Evolutionary conservation across 2,329 filamentous ascomycete genomes (phyloP), one percentile per base, ranked within the genome.

Genomic region (Ophiostoma novo-ulmi): DNA sequence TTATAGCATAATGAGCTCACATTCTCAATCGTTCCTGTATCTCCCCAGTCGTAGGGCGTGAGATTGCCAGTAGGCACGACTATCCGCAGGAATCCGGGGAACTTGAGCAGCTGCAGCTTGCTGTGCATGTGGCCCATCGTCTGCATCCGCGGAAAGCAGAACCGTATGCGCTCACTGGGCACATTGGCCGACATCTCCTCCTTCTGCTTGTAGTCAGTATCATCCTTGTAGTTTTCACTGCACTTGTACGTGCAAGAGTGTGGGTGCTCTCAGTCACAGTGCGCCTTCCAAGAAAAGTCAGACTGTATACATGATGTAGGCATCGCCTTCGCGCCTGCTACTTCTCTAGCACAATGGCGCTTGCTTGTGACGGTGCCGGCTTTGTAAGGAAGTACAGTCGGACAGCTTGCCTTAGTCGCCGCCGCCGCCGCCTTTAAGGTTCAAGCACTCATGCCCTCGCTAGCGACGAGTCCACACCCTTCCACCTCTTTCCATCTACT

Each of bases 91-190:
- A 93, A 89, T 1, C 81, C 80, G 0, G 85, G 81, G 75, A 93
- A 92, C 75, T 93, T 94, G n/a, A 98, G 84, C 1, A 98, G 80
- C 85, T 97, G 94, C 63, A 98, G 83, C 78, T 99, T 98, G 68
- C 93, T 97, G 79, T 98, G 95, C 93, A 98, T 97, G 75, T 85
- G 89, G 35, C 89, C 90, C 6, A 86, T 82, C 1, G 88, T 86
- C 58, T 87, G 83, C 91, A 97, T 94, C 1, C 86, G 85, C 20
- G 94, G 94, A 77, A 98, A 97, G 77, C 92, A 93, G 70, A 89
- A 89, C 26, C 86, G 86, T 70, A 96, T 83, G 52, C 79, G 75
- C 68, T 85, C 81, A n/a, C 76, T 74, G 22, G 85, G 85, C 11
- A 81, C 82, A 72, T 85, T 86, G 38, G 77, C 78, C 41, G 78